phyloP scores from a whole-genome alignment of 2,329 filamentous ascomycete species.

The Dichotomopilus funicola region DNA sequence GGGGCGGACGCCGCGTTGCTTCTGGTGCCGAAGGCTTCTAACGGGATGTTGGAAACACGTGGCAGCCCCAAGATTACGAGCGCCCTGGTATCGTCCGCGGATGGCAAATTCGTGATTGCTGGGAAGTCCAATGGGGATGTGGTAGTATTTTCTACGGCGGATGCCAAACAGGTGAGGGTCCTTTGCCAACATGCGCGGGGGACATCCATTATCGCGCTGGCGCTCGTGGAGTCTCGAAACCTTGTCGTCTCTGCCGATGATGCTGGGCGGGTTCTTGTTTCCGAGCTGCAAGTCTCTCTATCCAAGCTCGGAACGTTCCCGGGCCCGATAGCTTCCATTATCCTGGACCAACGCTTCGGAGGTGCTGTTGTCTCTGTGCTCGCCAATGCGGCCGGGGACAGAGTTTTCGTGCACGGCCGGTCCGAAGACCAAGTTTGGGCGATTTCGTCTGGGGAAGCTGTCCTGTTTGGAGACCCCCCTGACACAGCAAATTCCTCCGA shows the following conservation, averaged over 20 bases:
- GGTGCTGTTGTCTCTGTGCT: slow-evolving; percentile 16
- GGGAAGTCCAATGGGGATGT: slow-evolving; percentile 26
- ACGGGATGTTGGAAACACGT: not conserved
- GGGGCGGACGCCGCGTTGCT: slow-evolving; percentile 5
- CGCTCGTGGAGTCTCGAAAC: slow-evolving; percentile 15
- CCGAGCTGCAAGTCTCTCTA: slow-evolving; percentile 7
- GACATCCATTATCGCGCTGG: slow-evolving; percentile 19
- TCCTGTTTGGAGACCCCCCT: not conserved
- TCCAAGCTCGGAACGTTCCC: not conserved
- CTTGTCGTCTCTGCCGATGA: slow-evolving; percentile 27
- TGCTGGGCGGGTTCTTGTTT: slow-evolving; percentile 23
- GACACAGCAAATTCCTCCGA: not conserved
- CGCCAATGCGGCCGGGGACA: slow-evolving; percentile 16
- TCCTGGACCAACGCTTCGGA: slow-evolving; percentile 16
- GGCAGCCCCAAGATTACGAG: slow-evolving; percentile 22
- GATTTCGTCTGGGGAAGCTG: slow-evolving; percentile 15
- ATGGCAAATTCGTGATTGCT: slow-evolving; percentile 22
- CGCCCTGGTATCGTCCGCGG: slow-evolving; percentile 6
- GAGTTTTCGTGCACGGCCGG: slow-evolving; percentile 20
- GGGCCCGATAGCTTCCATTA: not conserved
- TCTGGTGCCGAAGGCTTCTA: not conserved
- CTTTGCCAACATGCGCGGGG: slow-evolving; percentile 24
- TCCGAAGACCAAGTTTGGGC: slow-evolving; percentile 22
- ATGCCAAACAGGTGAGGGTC: slow-evolving; percentile 12
- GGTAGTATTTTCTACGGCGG: slow-evolving; percentile 19